A percentile compares a stretch with the other conserved stretches of the same genome.
These are phyloP conservation scores for Chamaecyparis obtusa DNA, from an alignment of 75 land plant genomes.

Conservation along the genomic window DNA sequence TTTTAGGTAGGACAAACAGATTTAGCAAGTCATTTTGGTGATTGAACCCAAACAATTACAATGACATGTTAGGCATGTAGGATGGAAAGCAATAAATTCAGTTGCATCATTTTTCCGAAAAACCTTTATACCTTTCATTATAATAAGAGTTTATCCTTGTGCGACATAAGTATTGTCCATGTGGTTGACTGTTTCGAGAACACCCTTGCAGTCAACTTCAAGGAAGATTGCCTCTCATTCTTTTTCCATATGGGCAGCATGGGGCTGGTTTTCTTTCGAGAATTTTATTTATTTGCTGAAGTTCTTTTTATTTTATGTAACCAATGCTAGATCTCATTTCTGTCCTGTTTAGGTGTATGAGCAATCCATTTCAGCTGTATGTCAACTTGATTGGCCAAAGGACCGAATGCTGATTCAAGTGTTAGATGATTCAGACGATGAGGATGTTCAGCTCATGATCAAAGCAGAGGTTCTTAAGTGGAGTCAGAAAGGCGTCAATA, in stretches of 20 bases:
- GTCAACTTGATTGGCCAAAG: constrained; percentile 86
- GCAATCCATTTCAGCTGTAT: constrained; percentile 77
- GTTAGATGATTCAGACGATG: constrained; percentile 84
- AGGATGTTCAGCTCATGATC: constrained; percentile 52
- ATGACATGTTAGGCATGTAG: neutral
- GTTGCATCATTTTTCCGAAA: neutral
- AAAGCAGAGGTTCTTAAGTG: constrained; percentile 67
- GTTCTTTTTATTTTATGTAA: neutral
- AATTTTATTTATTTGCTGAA: constrained; percentile 6
- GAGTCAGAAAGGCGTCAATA: constrained; percentile 62
- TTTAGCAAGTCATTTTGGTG: neutral
- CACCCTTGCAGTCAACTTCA: neutral
- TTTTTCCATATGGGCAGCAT: neutral
- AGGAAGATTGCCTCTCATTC: neutral
- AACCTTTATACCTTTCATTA: neutral
- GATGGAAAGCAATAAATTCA: neutral
- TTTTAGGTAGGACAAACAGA: neutral
- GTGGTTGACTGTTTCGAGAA: neutral
- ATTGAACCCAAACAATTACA: neutral
- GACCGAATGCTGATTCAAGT: constrained; percentile 70
- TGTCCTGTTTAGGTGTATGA: constrained; percentile 60
- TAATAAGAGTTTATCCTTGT: neutral
- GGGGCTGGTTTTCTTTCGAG: neutral
- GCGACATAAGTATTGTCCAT: neutral
- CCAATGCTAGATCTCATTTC: neutral